A percentile compares a stretch with the other conserved stretches of the same genome.
phyloP scores from a whole-genome alignment of 441 rosid species.

The Erodium moschatum region DNA sequence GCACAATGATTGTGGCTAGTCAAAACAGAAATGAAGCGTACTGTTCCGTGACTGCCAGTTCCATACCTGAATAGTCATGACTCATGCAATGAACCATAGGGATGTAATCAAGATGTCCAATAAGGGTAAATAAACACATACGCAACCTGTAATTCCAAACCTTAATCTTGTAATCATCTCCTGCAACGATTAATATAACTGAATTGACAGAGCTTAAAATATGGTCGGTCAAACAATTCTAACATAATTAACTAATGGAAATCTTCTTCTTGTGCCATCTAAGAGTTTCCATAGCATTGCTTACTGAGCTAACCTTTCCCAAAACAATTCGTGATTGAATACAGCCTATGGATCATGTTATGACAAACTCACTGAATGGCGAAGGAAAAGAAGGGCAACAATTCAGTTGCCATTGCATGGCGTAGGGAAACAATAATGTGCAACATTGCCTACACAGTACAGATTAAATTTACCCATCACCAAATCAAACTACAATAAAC shows the following conservation, averaged over 20 bases:
- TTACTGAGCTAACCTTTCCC: background rate
- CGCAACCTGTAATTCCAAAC: conserved; percentile 47
- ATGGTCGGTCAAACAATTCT: background rate
- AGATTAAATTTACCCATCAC: background rate
- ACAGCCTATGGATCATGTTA: background rate
- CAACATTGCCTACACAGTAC: background rate
- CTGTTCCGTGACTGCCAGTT: conserved; percentile 87
- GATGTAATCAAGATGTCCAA: conserved; percentile 78
- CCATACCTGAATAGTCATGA: conserved; percentile 84
- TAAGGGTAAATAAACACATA: conserved; percentile 74
- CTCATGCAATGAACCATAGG: conserved; percentile 57
- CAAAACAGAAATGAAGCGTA: conserved; percentile 42
- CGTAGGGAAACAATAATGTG: background rate
- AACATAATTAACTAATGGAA: background rate
- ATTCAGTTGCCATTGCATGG: background rate
- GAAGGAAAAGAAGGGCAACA: background rate
- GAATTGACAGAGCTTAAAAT: background rate
- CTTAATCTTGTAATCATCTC: conserved; percentile 43
- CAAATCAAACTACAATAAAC: background rate
- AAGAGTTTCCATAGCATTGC: background rate
- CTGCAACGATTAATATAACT: conserved; percentile 24
- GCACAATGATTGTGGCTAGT: conserved; percentile 89
- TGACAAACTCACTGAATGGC: background rate
- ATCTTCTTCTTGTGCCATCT: background rate
- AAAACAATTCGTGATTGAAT: background rate